These are phyloP conservation scores for Actinomucor elegans DNA, from an alignment of 371 early-diverging fungal species.

Conservation along the genomic window DNA sequence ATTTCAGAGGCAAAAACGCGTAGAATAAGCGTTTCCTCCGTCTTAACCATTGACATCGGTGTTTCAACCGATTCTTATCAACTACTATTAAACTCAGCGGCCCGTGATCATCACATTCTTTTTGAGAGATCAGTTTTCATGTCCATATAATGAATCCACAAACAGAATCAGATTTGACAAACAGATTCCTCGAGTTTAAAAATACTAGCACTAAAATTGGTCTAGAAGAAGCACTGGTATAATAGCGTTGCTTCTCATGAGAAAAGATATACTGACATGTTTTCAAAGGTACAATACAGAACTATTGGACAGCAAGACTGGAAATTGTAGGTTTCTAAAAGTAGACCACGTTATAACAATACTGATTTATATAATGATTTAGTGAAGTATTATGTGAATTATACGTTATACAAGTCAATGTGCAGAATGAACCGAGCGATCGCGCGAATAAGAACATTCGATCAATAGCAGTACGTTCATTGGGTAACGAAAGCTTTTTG, in stretches of 20 bases:
- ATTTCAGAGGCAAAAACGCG: no score
- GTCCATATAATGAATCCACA: constrained; percentile 7
- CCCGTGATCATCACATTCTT: no score
- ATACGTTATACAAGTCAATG: constrained; percentile 1
- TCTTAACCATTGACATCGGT: no score
- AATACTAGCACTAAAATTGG: constrained; percentile 18
- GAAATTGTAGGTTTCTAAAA: constrained; percentile 18
- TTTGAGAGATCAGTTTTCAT: no score
- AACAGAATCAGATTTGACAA: background rate
- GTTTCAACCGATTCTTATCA: no score
- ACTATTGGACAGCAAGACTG: constrained; percentile 16
- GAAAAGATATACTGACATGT: background rate
- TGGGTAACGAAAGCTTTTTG: constrained; percentile 25
- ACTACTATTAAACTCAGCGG: no score
- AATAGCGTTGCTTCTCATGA: no score
- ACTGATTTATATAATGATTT: background rate
- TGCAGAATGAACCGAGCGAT: constrained; percentile 17
- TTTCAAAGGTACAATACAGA: constrained; percentile 13
- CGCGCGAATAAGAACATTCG: constrained; percentile 21
- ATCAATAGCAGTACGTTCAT: constrained; percentile 1
- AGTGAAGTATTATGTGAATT: constrained; percentile 19
- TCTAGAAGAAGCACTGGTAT: constrained; percentile 22
- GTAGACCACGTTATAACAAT: background rate
- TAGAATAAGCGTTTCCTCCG: no score
- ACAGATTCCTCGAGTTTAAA: constrained; percentile 18